Percentiles rank a stretch among this genome's conserved stretches.
Evolutionary conservation across 2,329 filamentous ascomycete species (phyloP).

Genomic region (Penicillium frequentans): DNA sequence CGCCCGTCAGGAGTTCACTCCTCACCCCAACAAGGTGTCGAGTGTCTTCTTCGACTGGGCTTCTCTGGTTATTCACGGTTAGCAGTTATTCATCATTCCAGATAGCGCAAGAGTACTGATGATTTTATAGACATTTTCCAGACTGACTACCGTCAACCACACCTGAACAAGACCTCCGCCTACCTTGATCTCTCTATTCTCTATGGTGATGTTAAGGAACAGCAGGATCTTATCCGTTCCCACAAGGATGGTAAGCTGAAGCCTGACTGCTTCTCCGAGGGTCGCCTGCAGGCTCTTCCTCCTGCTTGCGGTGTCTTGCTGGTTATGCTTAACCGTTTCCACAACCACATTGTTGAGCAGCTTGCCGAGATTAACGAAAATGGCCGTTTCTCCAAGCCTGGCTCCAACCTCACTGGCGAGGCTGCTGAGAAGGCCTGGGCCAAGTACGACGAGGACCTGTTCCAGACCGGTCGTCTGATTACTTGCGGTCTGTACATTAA

Average conservation of each 20-base stretch:
- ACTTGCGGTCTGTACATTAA: constrained; percentile 76
- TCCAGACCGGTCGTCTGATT: constrained; percentile 73
- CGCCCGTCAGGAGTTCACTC: constrained; percentile 43
- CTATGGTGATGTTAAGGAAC: constrained; percentile 61
- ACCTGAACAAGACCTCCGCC: constrained; percentile 65
- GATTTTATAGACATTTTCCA: constrained; percentile 62
- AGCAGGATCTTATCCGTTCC: constrained; percentile 55
- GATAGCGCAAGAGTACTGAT: not conserved
- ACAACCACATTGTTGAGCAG: constrained; percentile 81
- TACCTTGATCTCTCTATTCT: constrained; percentile 72
- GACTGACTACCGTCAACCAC: constrained; percentile 63
- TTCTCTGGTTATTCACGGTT: constrained; percentile 70
- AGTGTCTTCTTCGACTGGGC: constrained; percentile 73
- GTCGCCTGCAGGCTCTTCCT: constrained; percentile 68
- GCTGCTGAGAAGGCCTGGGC: constrained; percentile 55
- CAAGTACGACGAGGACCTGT: constrained; percentile 74
- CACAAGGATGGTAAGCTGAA: constrained; percentile 72
- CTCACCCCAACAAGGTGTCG: constrained; percentile 70
- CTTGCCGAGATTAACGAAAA: constrained; percentile 84
- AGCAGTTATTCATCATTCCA: constrained; percentile 16
- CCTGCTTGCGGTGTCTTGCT: constrained; percentile 70
- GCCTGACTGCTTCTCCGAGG: constrained; percentile 70
- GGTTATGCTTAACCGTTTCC: constrained; percentile 74
- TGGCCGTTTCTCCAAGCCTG: constrained; percentile 70
- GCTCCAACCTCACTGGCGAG: constrained; percentile 51